A percentile compares a stretch with the other conserved stretches of the same genome.
Conservation (phyloP, 306 rosid genomes). For the Castanopsis chinensis region DNA sequence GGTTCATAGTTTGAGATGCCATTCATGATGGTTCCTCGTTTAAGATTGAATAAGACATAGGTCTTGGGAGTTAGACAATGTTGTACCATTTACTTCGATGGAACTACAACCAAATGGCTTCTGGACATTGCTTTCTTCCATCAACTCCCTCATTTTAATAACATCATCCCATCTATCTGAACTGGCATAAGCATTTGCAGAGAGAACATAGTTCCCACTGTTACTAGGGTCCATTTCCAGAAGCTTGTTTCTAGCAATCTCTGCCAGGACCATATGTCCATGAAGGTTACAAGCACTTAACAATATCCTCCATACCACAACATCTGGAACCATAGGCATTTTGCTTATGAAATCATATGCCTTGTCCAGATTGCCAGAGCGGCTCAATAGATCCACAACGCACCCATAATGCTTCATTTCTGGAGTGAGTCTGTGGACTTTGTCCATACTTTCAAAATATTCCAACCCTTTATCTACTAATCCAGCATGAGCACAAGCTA, state of each 20-base stretch:
- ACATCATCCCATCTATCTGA: constrained; percentile 87
- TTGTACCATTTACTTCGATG: constrained; percentile 45
- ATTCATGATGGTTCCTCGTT: neutral
- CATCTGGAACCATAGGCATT: constrained; percentile 74
- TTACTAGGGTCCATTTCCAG: constrained; percentile 70
- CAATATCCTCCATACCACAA: constrained; percentile 73
- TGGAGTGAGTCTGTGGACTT: constrained; percentile 56
- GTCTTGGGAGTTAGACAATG: constrained; percentile 21
- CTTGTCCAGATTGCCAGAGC: constrained; percentile 69
- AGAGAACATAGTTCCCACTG: constrained; percentile 72
- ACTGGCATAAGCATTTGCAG: constrained; percentile 65
- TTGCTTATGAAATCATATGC: constrained; percentile 61
- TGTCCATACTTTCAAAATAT: constrained; percentile 69
- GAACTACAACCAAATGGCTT: constrained; percentile 81
- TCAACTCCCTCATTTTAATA: constrained; percentile 63
- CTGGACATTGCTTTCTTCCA: constrained; percentile 58
- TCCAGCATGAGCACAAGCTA: constrained; percentile 85
- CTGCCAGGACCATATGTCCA: constrained; percentile 70
- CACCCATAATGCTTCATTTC: constrained; percentile 82
- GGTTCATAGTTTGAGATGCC: neutral
- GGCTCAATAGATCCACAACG: constrained; percentile 82
- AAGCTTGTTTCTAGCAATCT: constrained; percentile 67
- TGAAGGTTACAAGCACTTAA: constrained; percentile 75
- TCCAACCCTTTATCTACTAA: constrained; percentile 72
- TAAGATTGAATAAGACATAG: constrained; percentile 2